Evolutionary conservation across 2,329 filamentous ascomycete species (phyloP).

Genomic region (Purpureocillium takamizusanense): DNA sequence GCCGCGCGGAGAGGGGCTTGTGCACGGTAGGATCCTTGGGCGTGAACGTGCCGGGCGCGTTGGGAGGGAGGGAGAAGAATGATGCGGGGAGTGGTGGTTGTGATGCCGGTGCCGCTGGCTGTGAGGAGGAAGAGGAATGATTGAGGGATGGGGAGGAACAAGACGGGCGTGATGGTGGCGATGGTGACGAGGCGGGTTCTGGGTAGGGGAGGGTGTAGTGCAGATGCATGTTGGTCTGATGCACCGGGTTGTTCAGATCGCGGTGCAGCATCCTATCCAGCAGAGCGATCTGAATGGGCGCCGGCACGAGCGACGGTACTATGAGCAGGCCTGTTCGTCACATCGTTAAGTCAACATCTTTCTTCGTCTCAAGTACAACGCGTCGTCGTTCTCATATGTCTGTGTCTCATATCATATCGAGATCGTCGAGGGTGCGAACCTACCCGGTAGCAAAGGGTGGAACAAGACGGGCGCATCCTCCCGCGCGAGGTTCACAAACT

Average conservation of each 20-base stretch:
- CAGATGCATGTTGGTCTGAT: conserved; percentile 85
- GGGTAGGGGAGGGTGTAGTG: conserved; percentile 65
- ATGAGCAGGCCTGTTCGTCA: conserved; percentile 61
- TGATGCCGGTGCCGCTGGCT: conserved; percentile 68
- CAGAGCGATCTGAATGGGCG: conserved; percentile 56
- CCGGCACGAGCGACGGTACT: conserved; percentile 65
- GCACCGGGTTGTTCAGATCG: conserved; percentile 62
- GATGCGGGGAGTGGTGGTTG: conserved; percentile 59
- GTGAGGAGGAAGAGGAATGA: conserved; percentile 44
- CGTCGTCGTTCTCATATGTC: too few relatives aligned
- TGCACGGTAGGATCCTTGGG: conserved; percentile 70
- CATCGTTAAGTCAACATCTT: too few relatives aligned
- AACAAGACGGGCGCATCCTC: conserved; percentile 47
- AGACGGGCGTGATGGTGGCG: conserved; percentile 13
- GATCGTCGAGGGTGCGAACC: too few relatives aligned
- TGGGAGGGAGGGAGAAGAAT: conserved; percentile 44
- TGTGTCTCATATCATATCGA: too few relatives aligned
- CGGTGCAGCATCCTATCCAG: conserved; percentile 67
- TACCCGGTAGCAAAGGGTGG: conserved; percentile 61
- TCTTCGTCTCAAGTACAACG: too few relatives aligned
- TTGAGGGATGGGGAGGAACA: conserved; percentile 45
- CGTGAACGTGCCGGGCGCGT: conserved; percentile 43
- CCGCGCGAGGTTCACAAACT: conserved; percentile 19
- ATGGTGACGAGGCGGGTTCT: conserved; percentile 13
- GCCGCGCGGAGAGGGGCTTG: conserved; percentile 58